Evolutionary conservation across 2,329 filamentous ascomycete genomes (phyloP).

Genomic region (Aureobasidium sp.): DNA sequence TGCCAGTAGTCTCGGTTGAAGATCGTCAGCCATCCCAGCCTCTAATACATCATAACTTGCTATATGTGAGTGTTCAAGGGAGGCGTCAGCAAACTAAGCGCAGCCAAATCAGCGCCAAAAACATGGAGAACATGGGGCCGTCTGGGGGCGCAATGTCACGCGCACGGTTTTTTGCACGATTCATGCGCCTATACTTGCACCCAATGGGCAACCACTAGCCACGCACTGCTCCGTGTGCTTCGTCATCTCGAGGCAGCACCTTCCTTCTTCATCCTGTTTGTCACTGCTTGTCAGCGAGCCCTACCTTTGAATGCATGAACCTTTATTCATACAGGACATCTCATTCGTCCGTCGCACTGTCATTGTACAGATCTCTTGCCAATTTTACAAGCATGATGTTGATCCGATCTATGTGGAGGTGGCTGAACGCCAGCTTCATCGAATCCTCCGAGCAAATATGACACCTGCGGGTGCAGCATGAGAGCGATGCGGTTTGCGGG

Average conservation of each 20-base stretch:
- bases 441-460: constrained; percentile 11
- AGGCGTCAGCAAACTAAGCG: constrained; percentile 9
- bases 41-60: neutral
- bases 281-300: neutral
- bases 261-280: neutral
- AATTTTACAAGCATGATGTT: neutral
- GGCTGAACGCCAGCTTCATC: constrained; percentile 10
- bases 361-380: constrained; percentile 9
- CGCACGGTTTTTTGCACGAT: constrained; percentile 7
- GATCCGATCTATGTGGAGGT: constrained; percentile 14
- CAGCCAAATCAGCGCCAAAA: constrained; percentile 7
- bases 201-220: neutral
- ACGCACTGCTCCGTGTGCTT: constrained; percentile 3
- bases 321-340: neutral
- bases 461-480: constrained; percentile 7
- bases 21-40: neutral
- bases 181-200: constrained; percentile 1
- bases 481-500: neutral
- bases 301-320: neutral
- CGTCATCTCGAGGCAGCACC: constrained; percentile 1
- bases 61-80: neutral
- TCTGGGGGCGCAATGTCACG: constrained; percentile 14
- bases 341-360: neutral
- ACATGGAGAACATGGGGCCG: constrained; percentile 15
- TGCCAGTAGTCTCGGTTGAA: constrained; percentile 1